A percentile compares a stretch with the other conserved stretches of the same genome.
Conservation (phyloP, 2,329 filamentous ascomycete genomes). For the Alternaria panax region DNA sequence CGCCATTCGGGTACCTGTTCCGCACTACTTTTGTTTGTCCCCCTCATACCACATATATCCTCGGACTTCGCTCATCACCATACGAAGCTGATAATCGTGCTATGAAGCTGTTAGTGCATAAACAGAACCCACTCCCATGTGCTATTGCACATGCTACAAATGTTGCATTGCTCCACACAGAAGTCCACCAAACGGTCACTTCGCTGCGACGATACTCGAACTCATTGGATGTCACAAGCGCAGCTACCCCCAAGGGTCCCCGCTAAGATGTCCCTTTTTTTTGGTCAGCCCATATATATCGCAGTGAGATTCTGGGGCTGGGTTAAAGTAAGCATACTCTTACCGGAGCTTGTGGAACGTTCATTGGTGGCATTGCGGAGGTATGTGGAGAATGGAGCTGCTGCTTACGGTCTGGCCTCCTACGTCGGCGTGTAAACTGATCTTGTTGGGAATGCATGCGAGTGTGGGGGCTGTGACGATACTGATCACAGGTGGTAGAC, state of each 20-base stretch:
- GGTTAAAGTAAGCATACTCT: constrained; percentile 1
- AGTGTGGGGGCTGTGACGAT: background rate
- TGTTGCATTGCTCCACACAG: background rate
- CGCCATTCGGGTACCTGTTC: background rate
- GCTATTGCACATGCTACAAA: background rate
- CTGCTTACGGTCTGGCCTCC: constrained; percentile 18
- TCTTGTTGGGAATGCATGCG: background rate
- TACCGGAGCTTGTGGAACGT: background rate
- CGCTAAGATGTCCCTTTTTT: background rate
- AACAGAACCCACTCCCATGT: background rate
- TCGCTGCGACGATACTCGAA: background rate
- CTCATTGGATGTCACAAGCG: background rate
- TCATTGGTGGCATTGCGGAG: constrained; percentile 18
- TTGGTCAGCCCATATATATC: background rate
- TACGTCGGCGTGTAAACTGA: constrained; percentile 5
- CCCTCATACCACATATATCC: background rate
- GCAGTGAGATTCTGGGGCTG: background rate
- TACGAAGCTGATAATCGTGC: too few species aligned
- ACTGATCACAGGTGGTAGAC: background rate
- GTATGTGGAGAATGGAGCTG: background rate
- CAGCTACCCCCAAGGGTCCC: background rate
- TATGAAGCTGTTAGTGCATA: background rate
- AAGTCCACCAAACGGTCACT: background rate
- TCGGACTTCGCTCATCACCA: background rate
- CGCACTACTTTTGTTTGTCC: background rate